These are phyloP conservation scores for Monosporascus sp. DNA, from an alignment of 2,329 filamentous ascomycete genomes.

Conservation along the genomic window DNA sequence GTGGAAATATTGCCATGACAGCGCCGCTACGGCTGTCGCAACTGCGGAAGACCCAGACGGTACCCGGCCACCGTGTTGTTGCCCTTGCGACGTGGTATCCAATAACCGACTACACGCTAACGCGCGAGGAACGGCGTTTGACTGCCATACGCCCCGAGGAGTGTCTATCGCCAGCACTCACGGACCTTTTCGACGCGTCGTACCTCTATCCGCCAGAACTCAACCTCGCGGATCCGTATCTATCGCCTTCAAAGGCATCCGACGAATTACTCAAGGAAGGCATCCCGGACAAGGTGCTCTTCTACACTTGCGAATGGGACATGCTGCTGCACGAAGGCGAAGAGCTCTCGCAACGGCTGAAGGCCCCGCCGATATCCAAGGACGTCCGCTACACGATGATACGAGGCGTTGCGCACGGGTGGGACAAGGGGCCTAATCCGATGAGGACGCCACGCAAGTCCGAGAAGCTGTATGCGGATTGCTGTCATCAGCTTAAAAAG, in stretches of 20 bases:
- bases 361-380: slow-evolving; percentile 43
- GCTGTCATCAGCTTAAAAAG: slow-evolving; percentile 44
- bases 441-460: slow-evolving; percentile 45
- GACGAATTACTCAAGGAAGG: slow-evolving; percentile 42
- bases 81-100: slow-evolving; percentile 59
- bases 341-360: slow-evolving; percentile 55
- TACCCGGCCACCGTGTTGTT: slow-evolving; percentile 41
- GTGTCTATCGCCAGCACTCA: slow-evolving; percentile 53
- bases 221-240: slow-evolving; percentile 45
- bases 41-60: slow-evolving; percentile 18
- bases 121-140: slow-evolving; percentile 51
- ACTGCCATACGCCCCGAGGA: slow-evolving; percentile 50
- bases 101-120: slow-evolving; percentile 55
- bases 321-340: slow-evolving; percentile 60
- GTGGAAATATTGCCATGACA: slow-evolving; percentile 51
- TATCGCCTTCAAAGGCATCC: slow-evolving; percentile 54
- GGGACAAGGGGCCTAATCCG: slow-evolving; percentile 64
- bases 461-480: slow-evolving; percentile 49
- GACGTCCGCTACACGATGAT: slow-evolving; percentile 55
- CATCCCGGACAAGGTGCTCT: slow-evolving; percentile 48
- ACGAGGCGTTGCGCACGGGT: slow-evolving; percentile 55
- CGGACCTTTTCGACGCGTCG: slow-evolving; percentile 58
- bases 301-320: slow-evolving; percentile 61
- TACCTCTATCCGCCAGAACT: slow-evolving; percentile 53
- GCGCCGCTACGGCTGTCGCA: slow-evolving; percentile 30